Evolutionary conservation across 169 alveolate genomes (phyloP), one percentile per base, ranked within the genome.

Genomic region (Theileria orientalis): DNA sequence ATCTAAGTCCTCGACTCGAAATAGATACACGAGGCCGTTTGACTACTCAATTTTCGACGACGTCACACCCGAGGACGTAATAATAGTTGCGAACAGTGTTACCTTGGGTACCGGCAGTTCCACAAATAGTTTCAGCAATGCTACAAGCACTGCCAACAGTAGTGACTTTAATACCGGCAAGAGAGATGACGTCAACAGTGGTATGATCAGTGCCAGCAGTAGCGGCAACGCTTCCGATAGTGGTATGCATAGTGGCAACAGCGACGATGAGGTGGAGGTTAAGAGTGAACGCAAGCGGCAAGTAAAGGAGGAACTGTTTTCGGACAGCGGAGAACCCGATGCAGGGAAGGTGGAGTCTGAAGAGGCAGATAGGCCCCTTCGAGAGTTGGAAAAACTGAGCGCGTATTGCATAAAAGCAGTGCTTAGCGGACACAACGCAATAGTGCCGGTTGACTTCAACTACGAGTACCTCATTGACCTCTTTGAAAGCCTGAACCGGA

Each of bases 381-480:
- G 5, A 33, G 30, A 16, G 56, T 21, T 21, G 57, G 49, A 61
- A 30, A 2, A 8, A 42, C 13, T 1, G 51, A 13, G 29, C 27
- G 11, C 16, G 72, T 23, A 42, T 25, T 62, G 54, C 13, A 51
- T 27, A 23, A 44, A 35, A 25, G 16, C 21, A 16, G 23, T 35
- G 27, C 16, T 21, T 27, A 42, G 16, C 46, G 61, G 8, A 19
- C 27, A 9, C 6, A 37, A 46, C 19, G 7, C 30, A 9, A 66
- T 79, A 2, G 16, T 79, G 0, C 73, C 66, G 25, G 51, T 69
- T 30, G 87, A 79, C 52, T 60, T 71, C 23, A 64, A 70, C 30
- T 30, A 52, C 23, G 83, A 79, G 29, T 41, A 57, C 1, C 23
- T 79, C 1, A 1, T 79, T 0, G 83, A 79, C 30, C 11, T 79